A percentile compares a stretch with the other conserved stretches of the same genome.
Evolutionary conservation across 2,329 filamentous ascomycete genomes (phyloP).

Genomic region (Pseudogymnoascus sp.): DNA sequence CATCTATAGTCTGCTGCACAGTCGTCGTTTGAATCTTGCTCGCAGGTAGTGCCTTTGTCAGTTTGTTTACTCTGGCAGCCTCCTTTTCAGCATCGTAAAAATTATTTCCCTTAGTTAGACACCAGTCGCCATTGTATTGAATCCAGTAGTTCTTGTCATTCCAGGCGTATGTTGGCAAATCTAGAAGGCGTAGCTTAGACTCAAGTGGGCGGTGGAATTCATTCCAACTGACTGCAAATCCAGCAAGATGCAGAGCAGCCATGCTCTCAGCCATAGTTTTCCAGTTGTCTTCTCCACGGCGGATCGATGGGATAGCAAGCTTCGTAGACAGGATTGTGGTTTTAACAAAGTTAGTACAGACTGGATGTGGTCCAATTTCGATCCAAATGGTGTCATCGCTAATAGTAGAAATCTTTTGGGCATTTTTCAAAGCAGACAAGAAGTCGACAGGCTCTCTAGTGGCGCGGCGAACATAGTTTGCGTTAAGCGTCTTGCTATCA

Average conservation of each 20-base stretch:
- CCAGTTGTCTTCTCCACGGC: conserved; percentile 49
- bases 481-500: conserved; percentile 47
- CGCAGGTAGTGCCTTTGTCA: conserved; percentile 18
- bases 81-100: conserved; percentile 42
- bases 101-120: conserved; percentile 50
- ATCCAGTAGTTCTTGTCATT: conserved; percentile 52
- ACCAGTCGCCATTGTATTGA: conserved; percentile 48
- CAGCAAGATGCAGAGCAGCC: conserved; percentile 60
- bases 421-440: conserved; percentile 52
- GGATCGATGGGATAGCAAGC: conserved; percentile 43
- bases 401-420: conserved; percentile 49
- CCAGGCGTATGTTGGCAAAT: conserved; percentile 54
- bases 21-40: conserved; percentile 31
- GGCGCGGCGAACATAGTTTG: conserved; percentile 56
- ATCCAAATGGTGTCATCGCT: conserved; percentile 62
- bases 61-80: conserved; percentile 22
- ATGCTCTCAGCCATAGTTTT: conserved; percentile 45
- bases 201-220: conserved; percentile 52
- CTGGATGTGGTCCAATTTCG: conserved; percentile 64
- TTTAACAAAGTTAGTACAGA: conserved; percentile 61
- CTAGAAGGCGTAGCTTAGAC: conserved; percentile 43
- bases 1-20: conserved; percentile 46
- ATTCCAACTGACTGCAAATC: conserved; percentile 52
- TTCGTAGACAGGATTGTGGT: conserved; percentile 44
- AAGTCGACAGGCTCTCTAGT: conserved; percentile 66